Base-by-base conservation (phyloP, 768 basidiomycete species). In the Cyclocybe aegerita region DNA sequence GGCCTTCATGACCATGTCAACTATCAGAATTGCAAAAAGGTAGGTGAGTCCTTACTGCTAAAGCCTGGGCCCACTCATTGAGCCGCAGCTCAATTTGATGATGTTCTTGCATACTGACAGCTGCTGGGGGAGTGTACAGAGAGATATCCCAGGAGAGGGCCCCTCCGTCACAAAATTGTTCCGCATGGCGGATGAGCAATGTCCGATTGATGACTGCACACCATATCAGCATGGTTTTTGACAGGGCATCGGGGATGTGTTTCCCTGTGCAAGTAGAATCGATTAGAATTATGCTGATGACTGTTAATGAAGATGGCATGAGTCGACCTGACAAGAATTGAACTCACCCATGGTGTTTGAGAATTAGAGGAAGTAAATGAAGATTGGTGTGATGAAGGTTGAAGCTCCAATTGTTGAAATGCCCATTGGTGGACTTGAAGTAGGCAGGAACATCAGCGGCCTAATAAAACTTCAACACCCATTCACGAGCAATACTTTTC, bases 181-280 rank as follows among this genome's bases (percentile, higher is more conserved):
- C 62, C 0, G 72, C 64, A 50, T 69, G 67, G 12, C 67, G 71
- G 41, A 69, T 62, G 8, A 64, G 54, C 32, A 81, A 65, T 23
- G 81, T 86, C 43, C 82, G 75, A 61, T 96, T 98, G 54, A 96
- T 74, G 4, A 93, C 90, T 7, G 90, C 75, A 64, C 95, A 96
- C 96, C 96, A 98, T 44, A 95, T 88, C 0, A 95, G 95, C 1
- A 98, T 77, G 0, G 94, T 96, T 63, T 96, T 98, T 1, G 90
- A 90, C 1, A 98, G 75, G 0, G 95, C 93, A 56, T 98, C 96
- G 1, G 96, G 96, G 42, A 96, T 86, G 10, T 92, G 83, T 70
- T 98, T 98, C 7, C 96, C 96, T 16, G 91, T 76, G 15, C 96
- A 75, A 0, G 96, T 97, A 0, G 95, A 97, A 62, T 98, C 96